Evolutionary conservation across 169 alveolate genomes (phyloP).

Genomic region (Cryptosporidium tyzzeri): DNA sequence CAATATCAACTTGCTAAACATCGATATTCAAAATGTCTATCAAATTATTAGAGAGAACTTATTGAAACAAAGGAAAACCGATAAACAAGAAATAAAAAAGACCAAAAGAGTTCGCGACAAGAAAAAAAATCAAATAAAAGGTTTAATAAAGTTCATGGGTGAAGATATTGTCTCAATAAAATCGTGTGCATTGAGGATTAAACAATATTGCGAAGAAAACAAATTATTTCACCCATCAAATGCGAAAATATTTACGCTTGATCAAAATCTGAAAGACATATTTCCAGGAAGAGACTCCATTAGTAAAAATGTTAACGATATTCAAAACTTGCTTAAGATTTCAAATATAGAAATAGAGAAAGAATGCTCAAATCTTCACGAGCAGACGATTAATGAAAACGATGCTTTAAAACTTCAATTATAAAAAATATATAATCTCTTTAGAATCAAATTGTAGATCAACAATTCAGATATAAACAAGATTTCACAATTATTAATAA

Average conservation of each 20-base stretch:
- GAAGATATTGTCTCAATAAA: constrained; percentile 9
- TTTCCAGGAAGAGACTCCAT: constrained; percentile 38
- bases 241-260: constrained; percentile 30
- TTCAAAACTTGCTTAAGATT: constrained; percentile 16
- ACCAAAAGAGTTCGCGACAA: constrained; percentile 17
- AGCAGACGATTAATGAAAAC: neutral
- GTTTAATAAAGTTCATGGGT: constrained; percentile 24
- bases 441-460: no score
- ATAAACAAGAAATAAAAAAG: constrained; percentile 17
- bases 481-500: neutral
- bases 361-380: neutral
- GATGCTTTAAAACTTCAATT: neutral
- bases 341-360: constrained; percentile 14
- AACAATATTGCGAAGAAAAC: constrained; percentile 45
- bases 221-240: constrained; percentile 30
- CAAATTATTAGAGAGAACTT: constrained; percentile 18
- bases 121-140: constrained; percentile 12
- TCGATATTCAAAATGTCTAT: constrained; percentile 24
- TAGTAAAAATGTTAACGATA: constrained; percentile 33
- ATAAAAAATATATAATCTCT: neutral
- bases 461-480: neutral
- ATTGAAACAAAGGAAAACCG: neutral
- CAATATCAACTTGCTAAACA: constrained; percentile 22
- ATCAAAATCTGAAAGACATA: constrained; percentile 10
- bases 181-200: constrained; percentile 30